Evolutionary conservation across 2,329 filamentous ascomycete genomes (phyloP).

Genomic region (Mariannaea sp.): DNA sequence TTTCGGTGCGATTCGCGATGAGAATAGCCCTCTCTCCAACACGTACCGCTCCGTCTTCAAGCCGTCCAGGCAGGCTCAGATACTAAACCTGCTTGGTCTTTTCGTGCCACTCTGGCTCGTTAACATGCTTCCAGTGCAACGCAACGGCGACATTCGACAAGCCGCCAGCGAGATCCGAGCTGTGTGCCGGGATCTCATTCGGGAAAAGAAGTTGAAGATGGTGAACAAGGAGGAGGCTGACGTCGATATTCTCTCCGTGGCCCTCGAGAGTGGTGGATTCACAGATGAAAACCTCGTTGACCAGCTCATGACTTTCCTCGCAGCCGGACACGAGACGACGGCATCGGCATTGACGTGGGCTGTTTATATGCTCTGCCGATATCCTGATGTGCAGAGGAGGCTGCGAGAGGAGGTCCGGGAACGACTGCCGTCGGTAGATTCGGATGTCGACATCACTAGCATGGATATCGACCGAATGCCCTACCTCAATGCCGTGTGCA

Average conservation of each 20-base stretch:
- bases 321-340: conserved; percentile 81
- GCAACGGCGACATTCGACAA: conserved; percentile 67
- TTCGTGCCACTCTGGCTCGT: conserved; percentile 69
- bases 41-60: conserved; percentile 63
- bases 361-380: conserved; percentile 68
- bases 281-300: conserved; percentile 80
- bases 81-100: conserved; percentile 63
- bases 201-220: conserved; percentile 65
- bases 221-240: conserved; percentile 55
- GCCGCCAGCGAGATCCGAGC: conserved; percentile 65
- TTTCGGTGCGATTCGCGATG: conserved; percentile 68
- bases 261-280: conserved; percentile 76
- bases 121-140: conserved; percentile 66
- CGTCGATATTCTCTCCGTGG: conserved; percentile 79
- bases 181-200: conserved; percentile 71
- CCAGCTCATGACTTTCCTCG: conserved; percentile 89
- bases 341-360: conserved; percentile 78
- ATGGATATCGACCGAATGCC: conserved; percentile 71
- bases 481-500: conserved; percentile 80
- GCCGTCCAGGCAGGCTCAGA: conserved; percentile 55
- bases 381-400: conserved; percentile 67
- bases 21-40: conserved; percentile 61
- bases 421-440: conserved; percentile 57
- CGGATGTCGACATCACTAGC: conserved; percentile 43
- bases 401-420: conserved; percentile 71